Evolutionary conservation across 164 flowering plant species (phyloP), one percentile per base, ranked within the genome.

Genomic region (Saururus chinensis): DNA sequence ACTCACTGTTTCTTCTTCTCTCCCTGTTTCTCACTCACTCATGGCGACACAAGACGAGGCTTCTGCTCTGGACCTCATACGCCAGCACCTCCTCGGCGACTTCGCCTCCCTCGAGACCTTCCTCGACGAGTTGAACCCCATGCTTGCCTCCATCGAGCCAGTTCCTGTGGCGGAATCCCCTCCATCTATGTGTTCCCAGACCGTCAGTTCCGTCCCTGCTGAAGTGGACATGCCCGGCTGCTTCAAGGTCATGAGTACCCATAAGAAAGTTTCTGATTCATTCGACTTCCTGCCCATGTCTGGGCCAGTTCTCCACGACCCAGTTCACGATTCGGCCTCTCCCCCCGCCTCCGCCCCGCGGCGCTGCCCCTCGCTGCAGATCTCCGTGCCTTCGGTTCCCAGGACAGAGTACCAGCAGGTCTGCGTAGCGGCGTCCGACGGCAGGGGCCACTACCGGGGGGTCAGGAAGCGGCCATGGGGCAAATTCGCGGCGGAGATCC

Each of bases 401-500:
- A 35, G 19, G 4, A 8, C 70, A n/a, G 40, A n/a, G 25, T 57
- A 60, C 56, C 19, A 53, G 8, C 63, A 26, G 51, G 45, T 20
- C 11, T 8, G 0, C 11, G 45, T 41, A 13, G 49, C 14, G 49
- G 49, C 14, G 49, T 2, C 37, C 37, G 37, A 6, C 37, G 49
- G 17, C 17, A 45, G 49, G 49, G 49, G 7, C 13, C 49, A 45
- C 49, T 45, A 45, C 17, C 49, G 49, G 49, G 49, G 49, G 17
- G 49, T 45, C 17, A 8, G n/a, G 40, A 24, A 22, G 19, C 26
- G 11, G 76, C 62, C 56, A 41, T 26, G 70, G 64, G n/a, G 52
- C 77, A 74, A 62, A 74, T 74, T 60, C 70, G 82, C 66, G 79
- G 82, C 79, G 24, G 82, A 79, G 73, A 76, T 79, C 54, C 70